Evolutionary conservation across 768 basidiomycete genomes (phyloP), one percentile per base, ranked within the genome.

Genomic region (Leucocoprinus sp.): DNA sequence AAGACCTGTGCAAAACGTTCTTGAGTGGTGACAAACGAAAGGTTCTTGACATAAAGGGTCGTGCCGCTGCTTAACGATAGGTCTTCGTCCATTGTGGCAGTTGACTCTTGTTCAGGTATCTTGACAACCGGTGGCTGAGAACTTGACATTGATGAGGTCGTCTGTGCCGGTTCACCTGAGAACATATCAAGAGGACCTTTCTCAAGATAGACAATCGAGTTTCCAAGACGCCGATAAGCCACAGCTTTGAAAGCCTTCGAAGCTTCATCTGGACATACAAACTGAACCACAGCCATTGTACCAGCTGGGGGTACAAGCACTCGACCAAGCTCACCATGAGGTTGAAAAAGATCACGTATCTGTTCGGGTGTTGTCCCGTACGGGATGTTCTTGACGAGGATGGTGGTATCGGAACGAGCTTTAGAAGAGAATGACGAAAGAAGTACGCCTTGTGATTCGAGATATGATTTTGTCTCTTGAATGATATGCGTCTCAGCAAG

Each of bases 401-500:
- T 82, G 26, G 73, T 79, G 0, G 88, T 93, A 54, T 85, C 79
- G 0, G 91, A 93, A 11, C 78, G 72, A 3, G 65, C 66, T 9
- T 63, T 63, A 1, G 72, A 63, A 3, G 71, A 68, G 52, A 86
- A 82, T 0, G 79, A 69, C 2, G 76, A 70, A 1, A 86, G 62
- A 15, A 79, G 59, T 46, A 87, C 79, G 12, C 84, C 84, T 46
- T 86, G 78, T 2, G 75, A 71, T 57, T 93, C 89, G 14, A 97
- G 77, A 62, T 89, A 96, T 0, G 80, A 64, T 58, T 95, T 96
- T 1, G 93, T 98, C 62, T 98, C 95, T 49, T 87, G 78, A 47
- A 99, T 93, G 62, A 98, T 80, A 54, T 93, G 89, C 14, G 96
- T 96, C 63, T 99, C 96, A 0, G 96, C 95, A 29, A 98, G 70